Evolutionary conservation across 2,329 filamentous ascomycete species (phyloP), one percentile per base, ranked within the genome.

Genomic region (Apiospora koreana): DNA sequence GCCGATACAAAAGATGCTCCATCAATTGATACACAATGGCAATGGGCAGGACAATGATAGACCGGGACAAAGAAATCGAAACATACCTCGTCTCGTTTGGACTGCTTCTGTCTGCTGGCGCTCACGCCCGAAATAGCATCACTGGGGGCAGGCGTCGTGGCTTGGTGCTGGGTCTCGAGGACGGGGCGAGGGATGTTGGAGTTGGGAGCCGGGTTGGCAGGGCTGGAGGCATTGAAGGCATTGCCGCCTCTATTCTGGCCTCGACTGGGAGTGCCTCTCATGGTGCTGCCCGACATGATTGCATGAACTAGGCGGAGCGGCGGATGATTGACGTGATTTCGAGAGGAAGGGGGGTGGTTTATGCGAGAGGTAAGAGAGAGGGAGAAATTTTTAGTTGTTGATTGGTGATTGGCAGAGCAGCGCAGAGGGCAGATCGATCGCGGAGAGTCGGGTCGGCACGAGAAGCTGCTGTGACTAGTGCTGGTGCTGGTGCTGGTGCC

Each of bases 1-100:
- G 35, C n/a, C n/a, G n/a, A n/a, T n/a, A n/a, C n/a, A n/a, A n/a
- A 45, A 35, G 43, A 54, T 23, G 35, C 12, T 42, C 46, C 67
- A 68, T 62, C 43, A 67, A 68, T 42, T 67, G 65, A 46, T 8
- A 8, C 4, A 35, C 35, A 35, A 35, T 35, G 35, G 35, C 48
- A 21, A 42, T 68, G 65, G 28, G 28, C 28, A 31, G n/a, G 46
- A 50, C 46, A 46, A n/a, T 6, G 23, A n/a, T n/a, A n/a, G n/a
- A n/a, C n/a, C 3, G 23, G 4, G 25, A 75, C 41, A 69, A 58
- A 67, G 67, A 65, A 14, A 28, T 14, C 1, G 48, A 68, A 65
- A 85, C 89, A 78, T 86, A 99, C 96, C 93, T 99, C 96, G 91
- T 99, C 96, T 83, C 95, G 92, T 86, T 98, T 98, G 76, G 92